phyloP scores from a whole-genome alignment of 768 basidiomycete genomes.

The Trametes punicea region DNA sequence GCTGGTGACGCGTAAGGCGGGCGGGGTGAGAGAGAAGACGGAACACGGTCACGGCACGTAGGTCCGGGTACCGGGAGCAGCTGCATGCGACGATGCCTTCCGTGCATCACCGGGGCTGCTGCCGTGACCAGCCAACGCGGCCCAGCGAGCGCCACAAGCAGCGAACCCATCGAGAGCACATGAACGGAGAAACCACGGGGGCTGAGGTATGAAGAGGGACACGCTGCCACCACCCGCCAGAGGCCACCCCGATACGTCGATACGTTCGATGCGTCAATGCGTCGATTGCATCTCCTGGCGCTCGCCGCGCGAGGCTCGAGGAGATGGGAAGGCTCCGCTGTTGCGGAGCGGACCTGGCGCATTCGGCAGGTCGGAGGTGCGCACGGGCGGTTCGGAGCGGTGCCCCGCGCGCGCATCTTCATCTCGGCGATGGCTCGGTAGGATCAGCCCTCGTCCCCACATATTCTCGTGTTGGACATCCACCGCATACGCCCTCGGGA shows the following conservation, averaged over 20 bases:
- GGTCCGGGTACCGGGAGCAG: background rate
- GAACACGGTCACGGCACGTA: background rate
- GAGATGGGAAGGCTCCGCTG: constrained; percentile 18
- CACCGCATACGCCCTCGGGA: background rate
- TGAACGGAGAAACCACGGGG: constrained; percentile 4
- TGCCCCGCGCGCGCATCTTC: background rate
- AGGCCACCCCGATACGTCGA: too few species aligned
- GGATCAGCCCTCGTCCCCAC: constrained; percentile 5
- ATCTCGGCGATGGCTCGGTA: constrained; percentile 17
- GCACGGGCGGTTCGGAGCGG: background rate
- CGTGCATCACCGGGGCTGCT: background rate
- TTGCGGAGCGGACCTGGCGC: constrained; percentile 6
- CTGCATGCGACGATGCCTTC: background rate
- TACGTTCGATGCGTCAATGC: background rate
- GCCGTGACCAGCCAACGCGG: background rate
- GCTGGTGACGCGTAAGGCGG: background rate
- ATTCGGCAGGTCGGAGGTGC: constrained; percentile 10
- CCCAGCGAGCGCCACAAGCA: constrained; percentile 1
- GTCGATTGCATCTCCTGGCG: constrained; percentile 1
- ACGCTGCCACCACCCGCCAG: too few species aligned
- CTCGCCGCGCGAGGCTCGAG: background rate
- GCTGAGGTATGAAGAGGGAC: too few species aligned
- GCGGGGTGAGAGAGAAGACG: background rate
- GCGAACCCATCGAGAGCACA: background rate
- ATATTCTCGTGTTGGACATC: background rate